Evolutionary conservation across 2,329 filamentous ascomycete genomes (phyloP), one percentile per base, ranked within the genome.

Genomic region (Sporothrix schenckii): DNA sequence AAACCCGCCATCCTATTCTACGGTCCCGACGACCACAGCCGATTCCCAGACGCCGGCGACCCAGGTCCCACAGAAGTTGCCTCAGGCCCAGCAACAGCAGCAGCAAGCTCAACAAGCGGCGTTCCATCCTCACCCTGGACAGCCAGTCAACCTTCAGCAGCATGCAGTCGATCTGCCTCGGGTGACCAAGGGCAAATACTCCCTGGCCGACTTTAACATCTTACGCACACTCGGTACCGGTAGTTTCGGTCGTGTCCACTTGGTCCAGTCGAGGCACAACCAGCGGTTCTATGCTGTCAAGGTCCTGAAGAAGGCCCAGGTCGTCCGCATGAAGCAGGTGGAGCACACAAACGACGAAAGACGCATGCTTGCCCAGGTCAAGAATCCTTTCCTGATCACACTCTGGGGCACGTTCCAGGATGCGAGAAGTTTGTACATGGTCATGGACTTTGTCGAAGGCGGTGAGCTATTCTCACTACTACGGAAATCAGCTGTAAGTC

Each of bases 321-420:
- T 99, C 69, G 93, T 99, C 80, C 97, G 97, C 85, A 98, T 99
- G 95, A 99, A 99, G 87, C 95, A 99, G 82, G 93, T 99, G 72
- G 95, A 99, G 82, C 95, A 99, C 83, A 99, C 95, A 75, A 99
- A 99, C 78, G 95, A 99, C 81, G 95, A 99, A 84, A 88, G 95
- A 75, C 89, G 88, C 76, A 99, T 99, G 95, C 83, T 99, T 77
- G 92, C 93, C 79, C 92, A 97, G 80, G 95, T 98, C 80, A 97
- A 97, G 81, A 94, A 99, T 81, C 94, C 95, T 14, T 99, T 99
- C 82, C 85, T 99, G 74, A 95, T 99, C 79, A 99, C 95, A 1
- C 85, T 99, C 53, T 99, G 95, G 95, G 95, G 95, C 71, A 99
- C 95, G 11, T 99, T 98, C 80, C 94, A 98, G 79, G 95, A 99